Base-by-base conservation (phyloP, 176 grass and related monocot species). In the Oryza coarctata region DNA sequence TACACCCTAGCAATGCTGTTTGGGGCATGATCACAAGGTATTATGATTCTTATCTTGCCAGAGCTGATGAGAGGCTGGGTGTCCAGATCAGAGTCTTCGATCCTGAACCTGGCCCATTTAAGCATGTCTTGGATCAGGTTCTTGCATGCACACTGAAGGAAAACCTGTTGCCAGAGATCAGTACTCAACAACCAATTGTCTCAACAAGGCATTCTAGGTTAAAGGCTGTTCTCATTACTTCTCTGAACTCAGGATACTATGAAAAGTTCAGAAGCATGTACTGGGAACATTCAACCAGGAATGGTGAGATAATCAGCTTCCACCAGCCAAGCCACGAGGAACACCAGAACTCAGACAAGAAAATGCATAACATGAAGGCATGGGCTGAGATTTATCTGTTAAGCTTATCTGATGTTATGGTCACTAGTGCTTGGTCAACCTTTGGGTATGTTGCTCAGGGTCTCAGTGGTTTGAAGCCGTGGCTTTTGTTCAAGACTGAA, bases 351-450 rank as follows among this genome's bases (percentile, higher is more conserved):
- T 94, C 91, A 20, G 87, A 85, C 55, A 95, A 90, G 87, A 90
- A 91, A 79, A 85, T 79, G 55, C 96, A 99, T 35, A 93, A 94
- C 85, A 85, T 78, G 86, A 99, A 95, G 89, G 93, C 96, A 25
- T 95, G 87, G 90, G 89, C 96, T 35, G 96, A 99, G 82, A 99
- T 99, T 55, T 99, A 95, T 81, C 69, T 99, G 32, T 57, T 99
- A 72, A 99, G 96, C 76, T 73, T 99, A 15, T 91, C 93, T 36
- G 96, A 99, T 88, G 81, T 78, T 34, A 73, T 99, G 86, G 85
- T 95, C 61, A 99, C 91, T 0, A 95, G 88, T 44, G 91, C 88
- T 34, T 99, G 93, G 93, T 99, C 96, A 71, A 99, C 96, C 58
- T 95, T 99, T 63, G 96, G 93, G 29, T 99, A 95, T 33, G 96